Evolutionary conservation across 192 early-diverging fungal genomes (phyloP), one percentile per base, ranked within the genome.

Genomic region (Linnemannia hyalina): DNA sequence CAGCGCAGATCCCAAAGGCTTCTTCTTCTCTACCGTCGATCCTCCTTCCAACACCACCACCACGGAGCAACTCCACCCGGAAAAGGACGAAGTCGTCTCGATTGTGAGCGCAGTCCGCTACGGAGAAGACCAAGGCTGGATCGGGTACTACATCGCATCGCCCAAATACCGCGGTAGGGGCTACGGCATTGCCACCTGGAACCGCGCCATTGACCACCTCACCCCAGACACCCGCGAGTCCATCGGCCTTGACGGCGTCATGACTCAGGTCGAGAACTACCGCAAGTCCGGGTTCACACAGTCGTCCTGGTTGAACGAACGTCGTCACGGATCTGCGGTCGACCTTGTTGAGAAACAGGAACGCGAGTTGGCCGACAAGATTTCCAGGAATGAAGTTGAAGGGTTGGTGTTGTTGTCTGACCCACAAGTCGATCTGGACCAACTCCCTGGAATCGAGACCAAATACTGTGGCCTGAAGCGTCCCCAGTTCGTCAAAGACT

Each of bases 201-300:
- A 57, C 9, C 11, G 42, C 26, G 74, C 75, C 20, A 71, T 83
- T 6, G 76, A 65, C 11, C 49, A 78, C 32, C 54, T 18, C 11
- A 73, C 44, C 16, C 49, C 69, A n/a, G 36, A 70, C 52, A 42
- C 38, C 11, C 55, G 73, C 23, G 29, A 46, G 15, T 71, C 68
- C 42, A 55, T 85, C 16, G 82, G 82, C 1, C 74, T 85, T 23
- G 82, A 85, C 26, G 82, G 32, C 22, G 82, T 85, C 11, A 68
- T 85, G 82, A 74, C 77, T 10, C 82, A 85, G 23, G 69, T 80
- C 6, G 23, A 57, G 20, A 85, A 85, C 57, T 85, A 85, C 44
- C 52, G 60, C 26, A 85, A 85, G 46, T 85, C 82, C 0, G 82
- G 82, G 11, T 85, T 85, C 46, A 85, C 73, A 0, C 5, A 74